Evolutionary conservation across 257 asterid genomes (phyloP), one percentile per base, ranked within the genome.

Genomic region (Solanum corneliomulleri): DNA sequence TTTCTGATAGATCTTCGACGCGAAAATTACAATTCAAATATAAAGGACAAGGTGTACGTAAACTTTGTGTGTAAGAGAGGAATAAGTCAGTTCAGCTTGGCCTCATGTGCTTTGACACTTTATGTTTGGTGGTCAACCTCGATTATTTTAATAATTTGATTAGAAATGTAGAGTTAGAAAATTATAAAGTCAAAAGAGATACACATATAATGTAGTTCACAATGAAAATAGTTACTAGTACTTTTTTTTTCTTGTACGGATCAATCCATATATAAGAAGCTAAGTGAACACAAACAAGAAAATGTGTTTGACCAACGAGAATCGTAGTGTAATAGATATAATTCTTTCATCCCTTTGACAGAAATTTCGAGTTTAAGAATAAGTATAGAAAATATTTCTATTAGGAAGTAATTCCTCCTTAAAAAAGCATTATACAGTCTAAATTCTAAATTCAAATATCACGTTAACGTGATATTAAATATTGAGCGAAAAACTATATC

Each of bases 391-490:
- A 15, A 20, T 0, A 0, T 4, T 33, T 1, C 0, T 16, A 1
- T 35, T 35, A 2, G 5, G 0, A 1, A 35, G 10, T 4, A 4
- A 18, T 18, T 9, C 1, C 4, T 18, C 5, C 15, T 35, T 72
- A 10, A 2, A 37, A 10, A 0, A 0, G 5, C 2, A 72, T 9
- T 11, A 37, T 1, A 3, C 5, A 0, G 0, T 5, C 11, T 1
- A 52, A 52, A 52, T 52, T 5, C 11, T 1, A 52, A 52, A 52
- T 52, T 3, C 0, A 52, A 52, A 52, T 16, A 33, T 52, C 6
- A 52, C 10, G 35, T 33, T 52, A 52, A 6, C 4, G 23, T 52
- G 5, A 72, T 35, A 35, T 1, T 9, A 20, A 4, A 37, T 3
- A 31, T 0, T 1, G 4, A 68, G 15, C 5, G 20, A 11, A 18